Base-by-base conservation (phyloP, 495 filamentous ascomycete genomes). In the Apodospora peruviana region DNA sequence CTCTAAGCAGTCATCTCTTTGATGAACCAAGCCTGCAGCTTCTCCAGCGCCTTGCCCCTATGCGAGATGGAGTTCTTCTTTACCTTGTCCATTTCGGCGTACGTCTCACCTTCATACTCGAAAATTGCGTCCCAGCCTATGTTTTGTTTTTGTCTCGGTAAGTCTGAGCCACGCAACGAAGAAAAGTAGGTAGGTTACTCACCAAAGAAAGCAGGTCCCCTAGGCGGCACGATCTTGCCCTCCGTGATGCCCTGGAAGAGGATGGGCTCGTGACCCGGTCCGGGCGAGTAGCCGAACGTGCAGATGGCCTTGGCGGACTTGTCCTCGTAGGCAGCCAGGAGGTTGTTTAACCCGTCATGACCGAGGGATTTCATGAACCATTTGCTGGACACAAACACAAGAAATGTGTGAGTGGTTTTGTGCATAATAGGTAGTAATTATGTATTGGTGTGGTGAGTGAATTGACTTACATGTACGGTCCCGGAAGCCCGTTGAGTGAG, bases 71-170 rank as follows among this genome's bases (percentile, higher is more conserved):
- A 76, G 71, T 97, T 97, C 85, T 99, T 99, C 61, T 83, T 83
- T 22, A 68, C 75, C 67, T 90, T 88, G 40, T 88, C 86, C 93
- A 99, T 99, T 72, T 99, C 93, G 20, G 93, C 94, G 61, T 95
- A 97, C 69, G 93, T 98, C 68, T 89, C 70, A 40, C 91, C 91
- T 54, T 91, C 80, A 57, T 93, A 91, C 69, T 99, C 93, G 57
- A 99, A 99, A 41, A 95, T 86, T 0, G 94, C 81, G 63, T 99
- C 93, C 93, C 94, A 97, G 11, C 90, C 90, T 90, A 12, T 21
- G 11, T 39, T 39, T 20, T 17, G 24, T 38, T 38, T 16, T 12
- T 32, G 27, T 32, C 27, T 7, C 7, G 5, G 27, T 32, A 32
- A 7, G 27, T 7, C 12, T 32, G 7, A 32, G 12, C 5, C 5